Conservation (phyloP, 495 filamentous ascomycete genomes). For the Filosporella fistucella region DNA sequence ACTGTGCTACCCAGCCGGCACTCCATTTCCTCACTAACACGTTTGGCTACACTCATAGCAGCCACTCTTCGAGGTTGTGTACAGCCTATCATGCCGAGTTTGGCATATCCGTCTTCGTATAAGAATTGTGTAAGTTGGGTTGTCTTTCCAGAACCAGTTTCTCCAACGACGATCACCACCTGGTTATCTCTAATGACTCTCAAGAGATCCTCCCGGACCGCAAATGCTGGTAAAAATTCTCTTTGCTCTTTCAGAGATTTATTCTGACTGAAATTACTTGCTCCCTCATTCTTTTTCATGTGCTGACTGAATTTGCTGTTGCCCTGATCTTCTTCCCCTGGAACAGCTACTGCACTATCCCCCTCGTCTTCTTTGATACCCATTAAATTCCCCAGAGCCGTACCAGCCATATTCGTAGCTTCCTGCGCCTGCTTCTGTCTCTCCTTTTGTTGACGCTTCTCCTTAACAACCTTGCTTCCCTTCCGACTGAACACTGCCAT, state of each 20-base stretch:
- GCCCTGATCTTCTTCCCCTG: slow-evolving; percentile 65
- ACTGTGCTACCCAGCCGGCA: slow-evolving; percentile 85
- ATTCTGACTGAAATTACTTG: slow-evolving; percentile 88
- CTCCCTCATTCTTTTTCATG: slow-evolving; percentile 83
- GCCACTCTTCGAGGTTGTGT: slow-evolving; percentile 94
- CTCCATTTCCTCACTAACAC: slow-evolving; percentile 98
- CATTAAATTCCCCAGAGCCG: slow-evolving; percentile 88
- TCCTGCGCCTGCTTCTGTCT: slow-evolving; percentile 93
- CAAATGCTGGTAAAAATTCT: slow-evolving; percentile 93
- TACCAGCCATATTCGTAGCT: slow-evolving; percentile 90
- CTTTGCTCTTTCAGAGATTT: slow-evolving; percentile 89
- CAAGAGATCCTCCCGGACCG: slow-evolving; percentile 91
- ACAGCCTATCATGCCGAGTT: slow-evolving; percentile 85
- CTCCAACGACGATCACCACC: slow-evolving; percentile 92
- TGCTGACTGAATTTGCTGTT: slow-evolving; percentile 85
- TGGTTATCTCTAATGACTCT: slow-evolving; percentile 95
- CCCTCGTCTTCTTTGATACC: slow-evolving; percentile 93
- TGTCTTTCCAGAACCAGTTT: slow-evolving; percentile 95
- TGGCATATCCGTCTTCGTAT: slow-evolving; percentile 88
- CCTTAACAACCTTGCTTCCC: slow-evolving; percentile 88
- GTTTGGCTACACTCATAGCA: slow-evolving; percentile 98
- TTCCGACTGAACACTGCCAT: slow-evolving; percentile 98
- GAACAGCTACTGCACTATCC: slow-evolving; percentile 75
- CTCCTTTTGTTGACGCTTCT: slow-evolving; percentile 86
- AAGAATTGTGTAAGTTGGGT: slow-evolving; percentile 96